Percentiles rank a stretch among this genome's conserved stretches.
Evolutionary conservation across 768 basidiomycete genomes (phyloP).

Genomic region (Phaffia tasmanica): DNA sequence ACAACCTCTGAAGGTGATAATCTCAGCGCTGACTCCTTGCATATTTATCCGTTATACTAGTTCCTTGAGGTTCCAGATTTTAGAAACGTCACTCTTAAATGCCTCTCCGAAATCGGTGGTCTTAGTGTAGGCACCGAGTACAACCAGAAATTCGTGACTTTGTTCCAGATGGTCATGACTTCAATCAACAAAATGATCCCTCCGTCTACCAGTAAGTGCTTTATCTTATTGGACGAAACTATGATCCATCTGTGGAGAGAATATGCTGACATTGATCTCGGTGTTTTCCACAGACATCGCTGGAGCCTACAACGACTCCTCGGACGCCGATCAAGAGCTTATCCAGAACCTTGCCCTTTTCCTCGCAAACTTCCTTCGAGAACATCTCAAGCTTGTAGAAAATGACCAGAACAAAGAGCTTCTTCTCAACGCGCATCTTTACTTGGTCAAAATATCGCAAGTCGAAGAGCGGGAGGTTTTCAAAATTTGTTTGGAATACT

Average conservation of each 20-base stretch:
- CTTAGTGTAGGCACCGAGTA: constrained; percentile 93
- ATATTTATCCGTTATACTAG: constrained; percentile 40
- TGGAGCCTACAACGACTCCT: constrained; percentile 75
- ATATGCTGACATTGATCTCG: no score
- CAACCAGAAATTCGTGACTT: constrained; percentile 91
- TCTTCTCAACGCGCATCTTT: constrained; percentile 88
- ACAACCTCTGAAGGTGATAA: background rate
- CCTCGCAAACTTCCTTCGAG: constrained; percentile 88
- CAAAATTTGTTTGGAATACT: constrained; percentile 98
- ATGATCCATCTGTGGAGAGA: background rate
- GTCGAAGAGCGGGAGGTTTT: constrained; percentile 98
- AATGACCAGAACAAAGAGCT: constrained; percentile 81
- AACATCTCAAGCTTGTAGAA: constrained; percentile 88
- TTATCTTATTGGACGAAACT: background rate
- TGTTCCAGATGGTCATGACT: constrained; percentile 98
- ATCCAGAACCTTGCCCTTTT: constrained; percentile 96
- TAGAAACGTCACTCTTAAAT: constrained; percentile 92
- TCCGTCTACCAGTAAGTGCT: constrained; percentile 57
- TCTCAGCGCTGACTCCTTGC: background rate
- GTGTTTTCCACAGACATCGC: constrained; percentile 52
- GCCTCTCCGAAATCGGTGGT: constrained; percentile 89
- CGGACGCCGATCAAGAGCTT: constrained; percentile 89
- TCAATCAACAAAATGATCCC: constrained; percentile 94
- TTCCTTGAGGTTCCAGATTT: constrained; percentile 95
- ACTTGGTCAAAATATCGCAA: constrained; percentile 95